Evolutionary conservation across 495 filamentous ascomycete genomes (phyloP), one percentile per base, ranked within the genome.

Genomic region (Hypoxylon perforatum): DNA sequence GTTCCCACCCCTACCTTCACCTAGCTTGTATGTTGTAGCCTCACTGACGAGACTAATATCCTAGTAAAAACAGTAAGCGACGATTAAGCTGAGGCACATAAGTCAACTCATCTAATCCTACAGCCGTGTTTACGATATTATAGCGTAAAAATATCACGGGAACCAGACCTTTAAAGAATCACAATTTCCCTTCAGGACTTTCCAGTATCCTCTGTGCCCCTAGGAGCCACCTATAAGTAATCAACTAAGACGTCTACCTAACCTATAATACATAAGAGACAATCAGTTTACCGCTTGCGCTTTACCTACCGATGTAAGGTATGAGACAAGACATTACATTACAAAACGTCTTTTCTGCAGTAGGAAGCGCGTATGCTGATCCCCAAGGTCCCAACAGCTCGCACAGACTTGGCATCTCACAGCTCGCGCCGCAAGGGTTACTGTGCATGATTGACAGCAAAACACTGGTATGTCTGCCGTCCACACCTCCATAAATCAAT

Each of bases 341-440:
- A 60, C 23, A 55, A 56, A 58, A 38, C 50, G 19, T 48, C n/a
- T 22, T 50, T 56, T 57, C 48, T 60, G 36, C 38, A 63, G 54
- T 46, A 57, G 54, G 65, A 56, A 69, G 44, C 39, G 15, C 23
- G 30, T 48, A 45, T 39, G 61, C 56, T 57, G 61, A 65, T 61
- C 66, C 42, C 35, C 63, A 48, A 63, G 44, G 44, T 60, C 25
- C 55, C 57, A 69, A 57, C 56, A 10, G 28, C 48, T 38, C 48
- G 41, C 30, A 22, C 47, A n/a, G 66, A 46, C 56, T 69, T 61
- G 61, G 50, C 66, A 61, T 61, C 55, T 58, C 33, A 42, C 54
- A 60, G 36, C 59, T 59, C 49, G 18, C 23, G 51, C 55, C n/a
- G 47, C 65, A 69, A 44, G 66, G 66, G 51, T 69, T 57, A 35